Evolutionary conservation across 176 grass and related monocot species (phyloP).

Genomic region (Chrysopogon serrulatus): DNA sequence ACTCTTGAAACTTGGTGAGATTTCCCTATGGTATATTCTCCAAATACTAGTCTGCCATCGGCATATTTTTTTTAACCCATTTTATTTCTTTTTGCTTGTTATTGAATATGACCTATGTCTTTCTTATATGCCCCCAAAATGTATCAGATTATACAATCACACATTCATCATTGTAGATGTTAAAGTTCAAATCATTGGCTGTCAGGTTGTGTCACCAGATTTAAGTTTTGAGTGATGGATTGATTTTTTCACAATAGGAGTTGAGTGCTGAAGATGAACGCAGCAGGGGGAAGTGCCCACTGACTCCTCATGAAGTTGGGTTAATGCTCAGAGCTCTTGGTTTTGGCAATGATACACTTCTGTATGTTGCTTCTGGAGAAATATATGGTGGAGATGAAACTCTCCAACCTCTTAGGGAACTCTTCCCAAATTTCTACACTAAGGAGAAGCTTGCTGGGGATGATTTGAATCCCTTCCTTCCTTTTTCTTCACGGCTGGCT

Average conservation of each 20-base stretch:
- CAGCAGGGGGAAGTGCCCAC: constrained; percentile 79
- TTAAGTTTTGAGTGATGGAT: constrained; percentile 10
- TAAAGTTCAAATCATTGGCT: neutral
- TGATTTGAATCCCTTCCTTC: constrained; percentile 69
- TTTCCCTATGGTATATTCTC: neutral
- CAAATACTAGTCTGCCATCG: neutral
- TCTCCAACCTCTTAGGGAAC: constrained; percentile 62
- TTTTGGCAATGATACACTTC: constrained; percentile 68
- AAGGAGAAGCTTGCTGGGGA: constrained; percentile 79
- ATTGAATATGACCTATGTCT: neutral
- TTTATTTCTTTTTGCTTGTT: neutral
- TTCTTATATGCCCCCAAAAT: neutral
- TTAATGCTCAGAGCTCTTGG: constrained; percentile 85
- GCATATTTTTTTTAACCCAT: neutral
- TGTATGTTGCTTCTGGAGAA: constrained; percentile 94
- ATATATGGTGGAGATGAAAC: constrained; percentile 92
- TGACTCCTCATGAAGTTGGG: constrained; percentile 91
- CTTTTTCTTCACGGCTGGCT: constrained; percentile 80
- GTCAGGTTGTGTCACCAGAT: neutral
- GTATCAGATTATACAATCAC: neutral
- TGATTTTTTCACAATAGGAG: constrained; percentile 61
- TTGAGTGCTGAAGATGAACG: constrained; percentile 73
- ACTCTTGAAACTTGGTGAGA: constrained; percentile 39
- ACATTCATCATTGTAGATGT: neutral
- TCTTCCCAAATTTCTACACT: constrained; percentile 89